phyloP scores from a whole-genome alignment of 2,329 filamentous ascomycete genomes.

The Alternaria ventricosa region DNA sequence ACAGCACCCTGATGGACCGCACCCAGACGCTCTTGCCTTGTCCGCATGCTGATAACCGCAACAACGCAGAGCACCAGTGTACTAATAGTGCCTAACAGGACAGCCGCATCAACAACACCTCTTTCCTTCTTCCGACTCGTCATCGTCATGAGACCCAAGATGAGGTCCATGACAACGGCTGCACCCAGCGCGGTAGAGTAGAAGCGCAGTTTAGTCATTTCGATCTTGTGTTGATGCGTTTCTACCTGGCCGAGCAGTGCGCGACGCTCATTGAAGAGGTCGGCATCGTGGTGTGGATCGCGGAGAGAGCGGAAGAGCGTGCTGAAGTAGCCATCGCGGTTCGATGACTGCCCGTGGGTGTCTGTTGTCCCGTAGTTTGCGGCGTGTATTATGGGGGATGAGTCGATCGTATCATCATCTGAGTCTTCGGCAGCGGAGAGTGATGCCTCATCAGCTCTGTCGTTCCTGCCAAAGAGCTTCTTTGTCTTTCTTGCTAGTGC shows the following conservation, averaged over 20 bases:
- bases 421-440: slow-evolving; percentile 52
- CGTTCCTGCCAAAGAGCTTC: slow-evolving; percentile 31
- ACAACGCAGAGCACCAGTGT: slow-evolving; percentile 58
- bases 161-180: slow-evolving; percentile 67
- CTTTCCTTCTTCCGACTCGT: slow-evolving; percentile 72
- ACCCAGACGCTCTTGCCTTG: slow-evolving; percentile 35
- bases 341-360: slow-evolving; percentile 7
- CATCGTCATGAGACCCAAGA: slow-evolving; percentile 69
- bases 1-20: slow-evolving; percentile 42
- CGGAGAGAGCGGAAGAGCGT: slow-evolving; percentile 36
- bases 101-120: slow-evolving; percentile 76
- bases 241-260: slow-evolving; percentile 48
- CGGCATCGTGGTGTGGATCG: slow-evolving; percentile 49
- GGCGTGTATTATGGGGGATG: slow-evolving; percentile 26
- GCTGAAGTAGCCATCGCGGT: slow-evolving; percentile 39
- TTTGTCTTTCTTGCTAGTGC: slow-evolving; percentile 36
- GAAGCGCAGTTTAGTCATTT: slow-evolving; percentile 44
- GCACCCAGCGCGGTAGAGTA: slow-evolving; percentile 62
- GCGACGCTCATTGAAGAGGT: slow-evolving; percentile 57
- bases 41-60: slow-evolving; percentile 42
- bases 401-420: slow-evolving; percentile 58
- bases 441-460: slow-evolving; percentile 28
- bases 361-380: slow-evolving; percentile 58
- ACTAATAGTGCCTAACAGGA: slow-evolving; percentile 71
- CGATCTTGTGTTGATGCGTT: slow-evolving; percentile 39